These are phyloP conservation scores for Cerioporus squamosus DNA, from an alignment of 1,284 basidiomycete genomes.

Conservation along the genomic window DNA sequence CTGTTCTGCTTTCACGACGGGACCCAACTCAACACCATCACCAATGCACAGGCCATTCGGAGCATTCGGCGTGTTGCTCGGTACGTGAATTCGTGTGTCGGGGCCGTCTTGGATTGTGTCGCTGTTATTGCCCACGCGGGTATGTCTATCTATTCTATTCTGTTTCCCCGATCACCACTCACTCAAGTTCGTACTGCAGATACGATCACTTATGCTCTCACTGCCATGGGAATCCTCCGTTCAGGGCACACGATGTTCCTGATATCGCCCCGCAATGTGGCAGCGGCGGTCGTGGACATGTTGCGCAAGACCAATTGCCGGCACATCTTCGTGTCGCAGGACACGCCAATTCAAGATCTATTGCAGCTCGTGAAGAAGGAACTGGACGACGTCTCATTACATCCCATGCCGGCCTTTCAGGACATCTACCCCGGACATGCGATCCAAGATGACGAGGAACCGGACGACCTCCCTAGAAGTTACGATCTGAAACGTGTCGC, in stretches of 20 bases:
- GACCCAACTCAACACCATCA: conserved; percentile 8
- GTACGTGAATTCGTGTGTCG: conserved; percentile 10
- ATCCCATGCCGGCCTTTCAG: conserved; percentile 21
- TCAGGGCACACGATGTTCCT: conserved; percentile 34
- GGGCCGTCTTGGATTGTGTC: conserved; percentile 3
- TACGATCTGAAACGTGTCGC: conserved; percentile 3
- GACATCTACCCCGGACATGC: conserved; percentile 14
- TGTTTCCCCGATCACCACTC: background rate
- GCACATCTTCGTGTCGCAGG: conserved; percentile 10
- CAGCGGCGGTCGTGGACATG: conserved; percentile 26
- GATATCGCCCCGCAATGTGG: conserved; percentile 26
- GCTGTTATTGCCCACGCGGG: conserved; percentile 25
- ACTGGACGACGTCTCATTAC: conserved; percentile 1
- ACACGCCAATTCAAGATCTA: conserved; percentile 9
- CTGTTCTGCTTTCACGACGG: conserved; percentile 35
- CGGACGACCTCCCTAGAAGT: conserved; percentile 5
- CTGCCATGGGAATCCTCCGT: conserved; percentile 33
- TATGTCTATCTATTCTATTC: background rate
- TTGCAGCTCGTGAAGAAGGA: background rate
- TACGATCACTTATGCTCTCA: conserved; percentile 36
- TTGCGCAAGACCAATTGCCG: conserved; percentile 13
- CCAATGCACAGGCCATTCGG: conserved; percentile 3
- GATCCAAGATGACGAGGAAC: background rate
- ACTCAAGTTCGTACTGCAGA: conserved; percentile 22
- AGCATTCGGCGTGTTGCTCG: conserved; percentile 19